phyloP scores from a whole-genome alignment of 2,329 filamentous ascomycete species.

The Fusarium sp. region DNA sequence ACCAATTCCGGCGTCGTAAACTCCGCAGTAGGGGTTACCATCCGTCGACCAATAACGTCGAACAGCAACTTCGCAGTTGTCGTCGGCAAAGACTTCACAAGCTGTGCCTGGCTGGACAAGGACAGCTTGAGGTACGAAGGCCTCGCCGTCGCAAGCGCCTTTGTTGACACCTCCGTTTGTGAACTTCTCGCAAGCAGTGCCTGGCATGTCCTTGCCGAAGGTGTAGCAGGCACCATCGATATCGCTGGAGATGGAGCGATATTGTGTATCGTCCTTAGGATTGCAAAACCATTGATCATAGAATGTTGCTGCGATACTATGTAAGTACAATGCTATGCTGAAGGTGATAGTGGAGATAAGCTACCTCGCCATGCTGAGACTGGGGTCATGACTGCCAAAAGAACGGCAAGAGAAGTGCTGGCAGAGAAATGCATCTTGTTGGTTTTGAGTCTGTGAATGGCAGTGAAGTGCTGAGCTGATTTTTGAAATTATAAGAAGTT shows the following conservation, averaged over 20 bases:
- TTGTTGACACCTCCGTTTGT: neutral
- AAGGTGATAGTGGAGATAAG: fast-evolving
- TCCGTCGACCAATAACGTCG: too few relatives aligned
- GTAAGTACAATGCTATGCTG: neutral
- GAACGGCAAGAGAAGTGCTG: neutral
- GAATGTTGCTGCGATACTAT: neutral
- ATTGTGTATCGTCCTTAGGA: neutral
- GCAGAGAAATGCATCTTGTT: neutral
- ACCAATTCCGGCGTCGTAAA: too few relatives aligned
- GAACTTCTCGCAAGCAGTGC: neutral
- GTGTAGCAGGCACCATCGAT: fast-evolving
- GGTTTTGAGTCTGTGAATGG: fast-evolving
- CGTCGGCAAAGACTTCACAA: too few relatives aligned
- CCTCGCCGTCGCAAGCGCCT: neutral
- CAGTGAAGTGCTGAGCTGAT: fast-evolving
- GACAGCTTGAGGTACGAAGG: too few relatives aligned
- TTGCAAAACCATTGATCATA: neutral
- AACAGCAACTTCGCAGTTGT: too few relatives aligned
- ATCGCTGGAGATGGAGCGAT: neutral
- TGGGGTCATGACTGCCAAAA: neutral
- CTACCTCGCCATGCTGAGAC: neutral
- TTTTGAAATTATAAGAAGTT: neutral
- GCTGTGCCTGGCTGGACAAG: too few relatives aligned
- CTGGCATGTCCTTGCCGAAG: neutral
- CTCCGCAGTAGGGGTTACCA: too few relatives aligned